A percentile compares a stretch with the other conserved stretches of the same genome.
phyloP scores from a whole-genome alignment of 2,329 filamentous ascomycete genomes.

The Penicillium digitatum region DNA sequence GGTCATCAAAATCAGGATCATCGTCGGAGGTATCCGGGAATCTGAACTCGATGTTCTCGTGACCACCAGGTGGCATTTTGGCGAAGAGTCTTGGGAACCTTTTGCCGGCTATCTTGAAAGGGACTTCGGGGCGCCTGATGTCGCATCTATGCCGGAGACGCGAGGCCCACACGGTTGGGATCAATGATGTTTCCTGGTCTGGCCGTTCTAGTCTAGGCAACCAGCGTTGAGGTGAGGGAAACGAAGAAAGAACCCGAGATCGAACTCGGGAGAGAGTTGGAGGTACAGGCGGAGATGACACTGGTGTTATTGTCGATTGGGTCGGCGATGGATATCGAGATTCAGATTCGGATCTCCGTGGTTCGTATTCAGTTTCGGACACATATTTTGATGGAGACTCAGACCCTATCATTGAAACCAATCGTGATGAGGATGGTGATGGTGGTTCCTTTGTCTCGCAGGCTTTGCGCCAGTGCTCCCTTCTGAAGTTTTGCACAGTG shows the following conservation, averaged over 20 bases:
- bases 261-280: background rate
- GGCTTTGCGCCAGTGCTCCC: background rate
- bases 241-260: too few species aligned
- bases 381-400: background rate
- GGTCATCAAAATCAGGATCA: background rate
- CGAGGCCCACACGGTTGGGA: background rate
- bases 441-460: background rate
- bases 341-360: background rate
- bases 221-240: background rate
- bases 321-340: background rate
- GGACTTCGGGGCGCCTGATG: rapidly evolving
- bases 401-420: background rate
- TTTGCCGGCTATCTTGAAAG: background rate
- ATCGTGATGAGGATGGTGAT: background rate
- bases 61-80: background rate
- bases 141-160: background rate
- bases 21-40: background rate
- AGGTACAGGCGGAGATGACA: background rate
- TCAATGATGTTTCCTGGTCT: background rate
- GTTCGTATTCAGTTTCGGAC: background rate
- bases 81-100: background rate
- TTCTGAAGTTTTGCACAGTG: background rate
- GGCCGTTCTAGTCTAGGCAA: background rate
- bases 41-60: background rate
- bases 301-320: background rate